Evolutionary conservation across 2,329 filamentous ascomycete species (phyloP).

Genomic region (Huntiella bhutanensis): DNA sequence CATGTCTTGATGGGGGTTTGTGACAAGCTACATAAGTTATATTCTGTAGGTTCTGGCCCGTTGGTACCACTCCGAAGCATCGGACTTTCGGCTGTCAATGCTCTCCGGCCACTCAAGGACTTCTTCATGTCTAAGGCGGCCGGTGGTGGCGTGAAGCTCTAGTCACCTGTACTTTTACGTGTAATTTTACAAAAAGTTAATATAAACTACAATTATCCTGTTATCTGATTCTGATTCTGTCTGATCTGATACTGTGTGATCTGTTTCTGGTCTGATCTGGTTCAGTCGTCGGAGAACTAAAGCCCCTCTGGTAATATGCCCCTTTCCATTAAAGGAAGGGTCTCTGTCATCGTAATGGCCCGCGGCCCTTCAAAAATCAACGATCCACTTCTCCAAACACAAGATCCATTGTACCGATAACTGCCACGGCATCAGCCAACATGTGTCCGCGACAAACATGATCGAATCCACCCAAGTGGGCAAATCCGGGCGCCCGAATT

Average conservation of each 20-base stretch:
- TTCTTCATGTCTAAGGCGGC: slow-evolving; percentile 67
- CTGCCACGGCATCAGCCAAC: slow-evolving; percentile 87
- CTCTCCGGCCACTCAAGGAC: slow-evolving; percentile 54
- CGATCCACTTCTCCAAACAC: slow-evolving; percentile 51
- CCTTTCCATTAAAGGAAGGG: too few relatives aligned
- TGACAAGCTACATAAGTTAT: slow-evolving; percentile 85
- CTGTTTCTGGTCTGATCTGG: too few relatives aligned
- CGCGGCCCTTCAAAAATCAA: not conserved
- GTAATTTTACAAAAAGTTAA: too few relatives aligned
- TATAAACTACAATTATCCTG: too few relatives aligned
- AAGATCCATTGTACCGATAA: slow-evolving; percentile 79
- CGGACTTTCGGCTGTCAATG: slow-evolving; percentile 59
- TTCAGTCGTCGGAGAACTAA: too few relatives aligned
- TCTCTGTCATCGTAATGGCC: not conserved
- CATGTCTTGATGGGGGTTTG: slow-evolving; percentile 59
- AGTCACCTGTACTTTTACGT: slow-evolving; percentile 16
- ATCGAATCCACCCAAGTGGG: slow-evolving; percentile 85
- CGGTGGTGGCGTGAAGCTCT: slow-evolving; percentile 28
- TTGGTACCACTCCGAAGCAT: slow-evolving; percentile 62
- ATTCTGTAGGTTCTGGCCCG: slow-evolving; percentile 61
- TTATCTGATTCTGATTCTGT: too few relatives aligned
- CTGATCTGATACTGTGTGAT: too few relatives aligned
- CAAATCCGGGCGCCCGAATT: slow-evolving; percentile 91
- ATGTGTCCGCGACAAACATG: slow-evolving; percentile 83
- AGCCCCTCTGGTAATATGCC: too few relatives aligned